Evolutionary conservation across 805 yeast species (phyloP).

Genomic region (Nakazawaea siamensis): DNA sequence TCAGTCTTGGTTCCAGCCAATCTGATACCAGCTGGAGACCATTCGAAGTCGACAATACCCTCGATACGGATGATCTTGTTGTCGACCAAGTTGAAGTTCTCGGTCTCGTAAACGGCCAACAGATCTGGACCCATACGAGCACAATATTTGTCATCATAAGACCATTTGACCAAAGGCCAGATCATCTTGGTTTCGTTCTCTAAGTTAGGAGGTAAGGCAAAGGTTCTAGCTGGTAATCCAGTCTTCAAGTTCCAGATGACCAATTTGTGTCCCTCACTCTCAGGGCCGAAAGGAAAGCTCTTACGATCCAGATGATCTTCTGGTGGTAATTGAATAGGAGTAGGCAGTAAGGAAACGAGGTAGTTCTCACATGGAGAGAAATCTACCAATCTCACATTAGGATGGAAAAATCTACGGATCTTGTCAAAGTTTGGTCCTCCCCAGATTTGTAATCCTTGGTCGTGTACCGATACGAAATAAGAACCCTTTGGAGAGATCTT

Average conservation of each 20-base stretch:
- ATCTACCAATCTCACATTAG: slow-evolving; percentile 81
- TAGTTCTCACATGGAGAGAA: slow-evolving; percentile 89
- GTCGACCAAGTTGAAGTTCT: slow-evolving; percentile 72
- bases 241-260: slow-evolving; percentile 88
- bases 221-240: slow-evolving; percentile 79
- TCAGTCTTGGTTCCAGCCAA: slow-evolving; percentile 46
- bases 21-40: slow-evolving; percentile 84
- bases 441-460: slow-evolving; percentile 94
- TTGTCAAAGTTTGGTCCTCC: slow-evolving; percentile 80
- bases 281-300: slow-evolving; percentile 74
- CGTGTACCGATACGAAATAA: slow-evolving; percentile 78
- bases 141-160: slow-evolving; percentile 83
- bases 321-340: slow-evolving; percentile 69
- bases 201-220: slow-evolving; percentile 76
- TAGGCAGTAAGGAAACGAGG: slow-evolving; percentile 83
- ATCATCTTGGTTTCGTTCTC: slow-evolving; percentile 61
- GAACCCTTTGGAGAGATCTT: slow-evolving; percentile 93
- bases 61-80: slow-evolving; percentile 78
- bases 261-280: slow-evolving; percentile 86
- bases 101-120: slow-evolving; percentile 79
- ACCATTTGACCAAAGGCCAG: slow-evolving; percentile 98
- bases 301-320: slow-evolving; percentile 55
- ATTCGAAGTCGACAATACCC: slow-evolving; percentile 85
- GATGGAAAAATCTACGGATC: slow-evolving; percentile 75
- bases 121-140: slow-evolving; percentile 95